Percentiles rank a stretch among this genome's conserved stretches.
Evolutionary conservation across 1,139 yeast species (phyloP).

Genomic region (Barnettozyma hawaiiensis): DNA sequence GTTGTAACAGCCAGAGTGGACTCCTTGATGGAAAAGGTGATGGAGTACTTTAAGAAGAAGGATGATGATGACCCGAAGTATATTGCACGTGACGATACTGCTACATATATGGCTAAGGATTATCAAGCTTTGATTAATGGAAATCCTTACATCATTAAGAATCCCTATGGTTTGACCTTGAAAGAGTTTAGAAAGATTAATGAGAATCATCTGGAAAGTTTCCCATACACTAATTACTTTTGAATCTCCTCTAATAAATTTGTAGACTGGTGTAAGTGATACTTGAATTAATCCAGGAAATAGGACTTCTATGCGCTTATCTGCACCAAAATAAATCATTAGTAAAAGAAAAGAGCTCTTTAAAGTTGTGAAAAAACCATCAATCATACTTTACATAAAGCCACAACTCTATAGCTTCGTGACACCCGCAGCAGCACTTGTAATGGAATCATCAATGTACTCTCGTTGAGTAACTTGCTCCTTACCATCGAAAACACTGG

Average conservation of each 20-base stretch:
- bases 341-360: too few species aligned
- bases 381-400: not conserved
- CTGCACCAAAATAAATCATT: too few species aligned
- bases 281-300: too few species aligned
- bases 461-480: conserved; percentile 1
- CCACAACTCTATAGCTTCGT: not conserved
- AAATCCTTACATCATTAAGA: conserved; percentile 1
- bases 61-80: too few species aligned
- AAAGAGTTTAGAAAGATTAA: not conserved
- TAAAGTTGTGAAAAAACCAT: too few species aligned
- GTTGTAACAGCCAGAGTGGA: not conserved
- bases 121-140: not conserved
- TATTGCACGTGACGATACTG: not conserved
- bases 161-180: not conserved
- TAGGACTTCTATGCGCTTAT: too few species aligned
- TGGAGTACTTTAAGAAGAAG: not conserved
- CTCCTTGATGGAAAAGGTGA: not conserved
- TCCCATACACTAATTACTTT: not conserved
- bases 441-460: not conserved
- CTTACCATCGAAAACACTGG: not conserved
- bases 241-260: not conserved
- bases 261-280: too few species aligned
- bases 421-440: not conserved
- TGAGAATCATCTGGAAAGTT: not conserved
- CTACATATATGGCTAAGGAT: not conserved